Evolutionary conservation across 1,284 basidiomycete genomes (phyloP).

Genomic region (Cystobasidiaceae sp.): DNA sequence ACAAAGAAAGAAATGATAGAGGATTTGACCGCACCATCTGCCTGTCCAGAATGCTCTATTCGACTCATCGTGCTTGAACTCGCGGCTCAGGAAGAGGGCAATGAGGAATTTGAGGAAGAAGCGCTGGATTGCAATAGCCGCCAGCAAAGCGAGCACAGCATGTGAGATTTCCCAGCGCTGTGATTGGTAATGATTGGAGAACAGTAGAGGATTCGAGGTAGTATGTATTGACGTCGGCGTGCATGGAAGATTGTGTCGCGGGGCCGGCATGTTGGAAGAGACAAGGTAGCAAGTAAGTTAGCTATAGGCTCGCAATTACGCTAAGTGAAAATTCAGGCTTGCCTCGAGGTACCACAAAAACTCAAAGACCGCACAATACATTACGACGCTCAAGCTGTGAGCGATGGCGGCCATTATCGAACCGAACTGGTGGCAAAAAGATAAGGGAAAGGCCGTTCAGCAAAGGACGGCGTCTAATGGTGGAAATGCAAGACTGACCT

Average conservation of each 20-base stretch:
- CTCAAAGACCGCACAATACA: conserved; percentile 86
- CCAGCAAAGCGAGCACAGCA: conserved; percentile 79
- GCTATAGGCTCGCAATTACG: too few species aligned
- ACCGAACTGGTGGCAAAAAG: conserved; percentile 73
- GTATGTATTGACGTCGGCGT: too few species aligned
- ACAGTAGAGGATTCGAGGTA: conserved; percentile 38
- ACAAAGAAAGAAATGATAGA: too few species aligned
- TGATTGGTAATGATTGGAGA: conserved; percentile 86
- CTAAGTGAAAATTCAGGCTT: conserved; percentile 33
- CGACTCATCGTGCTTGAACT: conserved; percentile 96
- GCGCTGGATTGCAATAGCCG: conserved; percentile 80
- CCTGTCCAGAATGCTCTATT: conserved; percentile 98
- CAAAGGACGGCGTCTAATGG: neutral
- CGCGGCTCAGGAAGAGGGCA: conserved; percentile 81
- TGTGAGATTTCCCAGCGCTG: conserved; percentile 88
- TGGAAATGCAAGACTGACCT: neutral
- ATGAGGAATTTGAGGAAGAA: conserved; percentile 88
- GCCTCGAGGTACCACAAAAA: conserved; percentile 54
- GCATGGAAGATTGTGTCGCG: too few species aligned
- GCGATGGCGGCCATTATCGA: conserved; percentile 83
- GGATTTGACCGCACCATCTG: conserved; percentile 43
- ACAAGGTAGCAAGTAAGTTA: too few species aligned
- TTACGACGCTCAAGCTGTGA: conserved; percentile 70
- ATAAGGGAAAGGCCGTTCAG: conserved; percentile 28
- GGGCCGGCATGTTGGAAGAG: too few species aligned